Conservation (phyloP, 2,329 filamentous ascomycete genomes). For the Fusarium sp. region DNA sequence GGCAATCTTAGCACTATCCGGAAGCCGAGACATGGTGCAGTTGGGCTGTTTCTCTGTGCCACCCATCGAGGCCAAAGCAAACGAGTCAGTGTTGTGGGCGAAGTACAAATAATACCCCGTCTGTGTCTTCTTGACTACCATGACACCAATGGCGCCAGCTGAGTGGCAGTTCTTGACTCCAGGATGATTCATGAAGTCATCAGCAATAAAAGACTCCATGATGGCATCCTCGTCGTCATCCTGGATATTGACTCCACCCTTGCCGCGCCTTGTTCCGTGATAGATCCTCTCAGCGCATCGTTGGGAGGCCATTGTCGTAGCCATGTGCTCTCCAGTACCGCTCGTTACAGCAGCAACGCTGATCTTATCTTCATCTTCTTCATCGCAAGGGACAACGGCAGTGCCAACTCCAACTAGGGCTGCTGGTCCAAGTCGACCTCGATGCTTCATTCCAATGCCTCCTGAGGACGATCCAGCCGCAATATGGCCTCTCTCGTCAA, state of each 20-base stretch:
- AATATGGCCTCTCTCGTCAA: conserved; percentile 85
- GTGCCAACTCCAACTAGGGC: conserved; percentile 92
- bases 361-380: conserved; percentile 71
- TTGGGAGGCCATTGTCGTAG: conserved; percentile 88
- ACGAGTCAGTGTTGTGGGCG: conserved; percentile 92
- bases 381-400: conserved; percentile 80
- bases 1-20: conserved; percentile 60
- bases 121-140: conserved; percentile 84
- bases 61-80: conserved; percentile 88
- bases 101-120: conserved; percentile 86
- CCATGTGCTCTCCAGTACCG: conserved; percentile 97
- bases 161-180: conserved; percentile 82
- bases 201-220: conserved; percentile 76
- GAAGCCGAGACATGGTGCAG: conserved; percentile 86
- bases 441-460: conserved; percentile 98
- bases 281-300: conserved; percentile 88
- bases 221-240: conserved; percentile 79
- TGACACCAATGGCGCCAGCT: conserved; percentile 86
- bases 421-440: conserved; percentile 88
- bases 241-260: conserved; percentile 66
- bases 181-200: conserved; percentile 94
- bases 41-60: conserved; percentile 75
- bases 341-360: conserved; percentile 87
- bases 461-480: conserved; percentile 96
- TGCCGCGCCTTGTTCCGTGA: conserved; percentile 67